A percentile compares a stretch with the other conserved stretches of the same genome.
phyloP scores from a whole-genome alignment of 768 basidiomycete genomes.

The Mycena floridula region DNA sequence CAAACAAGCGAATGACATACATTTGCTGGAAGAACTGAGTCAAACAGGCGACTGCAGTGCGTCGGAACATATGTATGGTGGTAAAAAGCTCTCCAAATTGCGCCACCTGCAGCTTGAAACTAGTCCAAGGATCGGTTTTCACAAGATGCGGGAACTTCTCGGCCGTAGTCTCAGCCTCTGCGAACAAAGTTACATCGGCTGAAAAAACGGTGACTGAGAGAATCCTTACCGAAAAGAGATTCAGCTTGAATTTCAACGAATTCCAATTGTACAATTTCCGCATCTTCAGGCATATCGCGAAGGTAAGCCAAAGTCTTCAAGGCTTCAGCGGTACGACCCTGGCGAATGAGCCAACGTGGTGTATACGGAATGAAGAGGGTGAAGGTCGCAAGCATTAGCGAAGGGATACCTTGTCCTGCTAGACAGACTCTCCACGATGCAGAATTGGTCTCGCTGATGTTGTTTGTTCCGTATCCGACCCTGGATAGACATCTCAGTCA shows the following conservation, averaged over 20 bases:
- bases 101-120: conserved; percentile 13
- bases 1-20: conserved; percentile 1
- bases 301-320: conserved; percentile 25
- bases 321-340: conserved; percentile 30
- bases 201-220: neutral
- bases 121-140: conserved; percentile 7
- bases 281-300: conserved; percentile 24
- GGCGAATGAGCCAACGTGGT: conserved; percentile 35
- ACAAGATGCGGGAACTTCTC: conserved; percentile 13
- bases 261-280: conserved; percentile 28
- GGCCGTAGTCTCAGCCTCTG: conserved; percentile 15
- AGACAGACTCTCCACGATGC: conserved; percentile 25
- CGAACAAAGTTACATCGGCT: neutral
- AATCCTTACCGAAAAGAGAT: conserved; percentile 13
- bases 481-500: conserved; percentile 3
- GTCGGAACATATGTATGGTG: conserved; percentile 13
- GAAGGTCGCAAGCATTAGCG: conserved; percentile 21
- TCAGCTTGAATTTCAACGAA: conserved; percentile 34
- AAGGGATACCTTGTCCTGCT: conserved; percentile 31
- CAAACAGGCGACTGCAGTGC: conserved; percentile 15
- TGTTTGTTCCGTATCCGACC: conserved; percentile 16
- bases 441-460: conserved; percentile 15
- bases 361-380: conserved; percentile 32
- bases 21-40: conserved; percentile 17
- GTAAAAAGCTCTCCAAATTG: conserved; percentile 15